Percentiles rank a stretch among this genome's conserved stretches.
These are phyloP conservation scores for Micractinium sp. DNA, from an alignment of 139 green algal genomes.

Conservation along the genomic window DNA sequence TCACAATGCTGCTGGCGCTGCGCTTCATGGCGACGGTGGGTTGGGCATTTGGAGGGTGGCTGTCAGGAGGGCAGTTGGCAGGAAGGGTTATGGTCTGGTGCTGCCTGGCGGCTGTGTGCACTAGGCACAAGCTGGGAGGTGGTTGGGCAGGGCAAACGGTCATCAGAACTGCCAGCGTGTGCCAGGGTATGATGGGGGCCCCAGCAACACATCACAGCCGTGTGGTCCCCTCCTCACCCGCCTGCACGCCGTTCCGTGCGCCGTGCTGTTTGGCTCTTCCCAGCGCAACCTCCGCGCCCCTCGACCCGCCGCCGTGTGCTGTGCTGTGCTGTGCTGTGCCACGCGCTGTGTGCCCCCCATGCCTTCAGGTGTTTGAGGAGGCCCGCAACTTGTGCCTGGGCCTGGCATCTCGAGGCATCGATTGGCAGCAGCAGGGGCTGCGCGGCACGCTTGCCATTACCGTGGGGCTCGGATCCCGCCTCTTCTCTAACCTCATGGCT, in stretches of 20 bases:
- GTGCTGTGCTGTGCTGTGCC: background rate
- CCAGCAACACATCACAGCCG: background rate
- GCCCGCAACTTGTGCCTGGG: conserved; percentile 45
- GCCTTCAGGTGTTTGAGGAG: conserved; percentile 48
- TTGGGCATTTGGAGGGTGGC: background rate
- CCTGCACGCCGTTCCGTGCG: too few species aligned
- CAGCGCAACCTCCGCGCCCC: too few species aligned
- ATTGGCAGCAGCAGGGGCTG: conserved; percentile 36
- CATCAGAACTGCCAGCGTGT: background rate
- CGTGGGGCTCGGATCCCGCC: background rate
- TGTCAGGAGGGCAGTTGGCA: background rate
- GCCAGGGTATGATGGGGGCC: background rate
- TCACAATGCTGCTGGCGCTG: conserved; percentile 48
- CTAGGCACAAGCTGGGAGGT: too few species aligned
- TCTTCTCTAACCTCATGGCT: conserved; percentile 43
- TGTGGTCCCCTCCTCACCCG: background rate
- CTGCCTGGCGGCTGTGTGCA: background rate
- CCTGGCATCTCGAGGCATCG: conserved; percentile 41
- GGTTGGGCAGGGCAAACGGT: background rate
- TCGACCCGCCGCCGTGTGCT: background rate
- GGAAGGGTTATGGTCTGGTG: background rate
- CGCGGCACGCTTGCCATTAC: conserved; percentile 21
- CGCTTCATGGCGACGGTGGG: conserved; percentile 49
- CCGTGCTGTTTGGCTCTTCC: background rate
- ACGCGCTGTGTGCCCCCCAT: background rate